A percentile compares a stretch with the other conserved stretches of the same genome.
Conservation (phyloP, 352 stramenopile genomes). For the Pythium apleroticum region DNA sequence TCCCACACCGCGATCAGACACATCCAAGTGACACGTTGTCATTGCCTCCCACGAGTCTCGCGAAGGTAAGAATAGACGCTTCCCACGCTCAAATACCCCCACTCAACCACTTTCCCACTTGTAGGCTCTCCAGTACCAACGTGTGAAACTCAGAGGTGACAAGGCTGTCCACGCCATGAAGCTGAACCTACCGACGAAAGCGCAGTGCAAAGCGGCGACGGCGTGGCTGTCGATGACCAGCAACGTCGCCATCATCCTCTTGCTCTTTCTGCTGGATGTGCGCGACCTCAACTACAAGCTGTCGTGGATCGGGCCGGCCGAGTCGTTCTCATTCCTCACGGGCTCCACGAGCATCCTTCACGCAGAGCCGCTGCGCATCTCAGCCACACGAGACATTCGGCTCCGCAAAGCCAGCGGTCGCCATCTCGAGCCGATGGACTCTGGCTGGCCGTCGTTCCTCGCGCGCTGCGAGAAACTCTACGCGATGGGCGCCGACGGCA, state of each 20-base stretch:
- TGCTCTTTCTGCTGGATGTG: constrained; percentile 24
- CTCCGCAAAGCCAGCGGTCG: not conserved
- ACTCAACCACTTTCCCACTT: no score
- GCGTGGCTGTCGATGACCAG: constrained; percentile 23
- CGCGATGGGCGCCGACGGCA: constrained; percentile 13
- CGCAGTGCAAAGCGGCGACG: constrained; percentile 19
- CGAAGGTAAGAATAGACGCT: no score
- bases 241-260: constrained; percentile 23
- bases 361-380: constrained; percentile 4
- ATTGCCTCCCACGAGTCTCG: no score
- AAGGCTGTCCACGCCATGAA: not conserved
- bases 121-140: no score
- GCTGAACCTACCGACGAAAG: not conserved
- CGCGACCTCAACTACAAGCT: constrained; percentile 32
- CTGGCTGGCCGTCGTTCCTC: constrained; percentile 26
- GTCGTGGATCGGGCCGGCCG: constrained; percentile 21
- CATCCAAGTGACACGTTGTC: no score
- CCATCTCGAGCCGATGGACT: constrained; percentile 8
- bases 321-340: constrained; percentile 20
- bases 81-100: no score
- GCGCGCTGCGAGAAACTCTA: constrained; percentile 17
- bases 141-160: no score
- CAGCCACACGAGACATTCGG: not conserved
- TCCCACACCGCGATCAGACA: no score
- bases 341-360: constrained; percentile 16